Conservation (phyloP, 1,139 yeast genomes). For the Pichia sp. region DNA sequence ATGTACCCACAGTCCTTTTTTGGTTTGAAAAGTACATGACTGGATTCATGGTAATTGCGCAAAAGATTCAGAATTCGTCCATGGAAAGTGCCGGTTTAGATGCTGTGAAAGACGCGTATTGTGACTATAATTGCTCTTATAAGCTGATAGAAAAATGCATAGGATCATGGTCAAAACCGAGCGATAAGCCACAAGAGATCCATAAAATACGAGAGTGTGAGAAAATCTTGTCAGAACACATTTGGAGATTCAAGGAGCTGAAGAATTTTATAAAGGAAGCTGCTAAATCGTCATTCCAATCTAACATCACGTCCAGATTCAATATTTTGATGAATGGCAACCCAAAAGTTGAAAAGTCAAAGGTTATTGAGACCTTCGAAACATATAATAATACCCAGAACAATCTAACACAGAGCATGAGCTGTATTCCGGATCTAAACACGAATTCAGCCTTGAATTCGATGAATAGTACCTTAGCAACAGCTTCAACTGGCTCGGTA, state of each 20-base stretch:
- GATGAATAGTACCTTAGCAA: no score
- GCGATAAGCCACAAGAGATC: no score
- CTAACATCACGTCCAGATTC: slow-evolving; percentile 9
- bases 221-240: no score
- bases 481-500: no score
- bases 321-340: slow-evolving; percentile 9
- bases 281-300: no score
- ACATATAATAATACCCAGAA: no score
- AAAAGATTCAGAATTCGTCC: background rate
- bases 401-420: no score
- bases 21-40: slow-evolving; percentile 1
- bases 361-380: slow-evolving; percentile 7
- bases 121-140: slow-evolving; percentile 4
- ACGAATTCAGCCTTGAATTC: background rate
- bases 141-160: slow-evolving; percentile 3
- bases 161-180: no score
- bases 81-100: slow-evolving; percentile 6
- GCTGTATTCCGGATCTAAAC: background rate
- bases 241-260: no score
- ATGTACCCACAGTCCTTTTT: background rate
- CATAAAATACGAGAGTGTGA: no score
- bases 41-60: background rate
- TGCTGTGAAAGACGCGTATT: slow-evolving; percentile 6
- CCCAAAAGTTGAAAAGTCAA: slow-evolving; percentile 9
- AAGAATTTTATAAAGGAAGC: no score